A percentile compares a stretch with the other conserved stretches of the same genome.
These are phyloP conservation scores for Saccharomycopsis hybrid DNA, from an alignment of 1,139 yeast species.

Conservation along the genomic window DNA sequence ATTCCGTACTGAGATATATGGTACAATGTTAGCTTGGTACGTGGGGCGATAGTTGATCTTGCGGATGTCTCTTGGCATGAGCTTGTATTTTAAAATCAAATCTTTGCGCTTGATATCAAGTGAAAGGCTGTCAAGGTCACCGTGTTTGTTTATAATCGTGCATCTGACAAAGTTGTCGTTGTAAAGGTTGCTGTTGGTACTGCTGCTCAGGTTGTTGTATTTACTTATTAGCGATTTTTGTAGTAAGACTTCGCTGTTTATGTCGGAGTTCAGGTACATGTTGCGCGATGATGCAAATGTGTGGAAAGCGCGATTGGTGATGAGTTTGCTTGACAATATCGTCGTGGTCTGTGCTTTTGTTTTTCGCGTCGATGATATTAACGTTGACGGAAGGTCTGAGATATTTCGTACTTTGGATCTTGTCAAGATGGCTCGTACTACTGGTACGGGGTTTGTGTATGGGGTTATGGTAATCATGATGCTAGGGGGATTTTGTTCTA, in stretches of 20 bases:
- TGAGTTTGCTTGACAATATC: no score
- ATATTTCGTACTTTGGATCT: no score
- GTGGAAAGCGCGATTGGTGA: no score
- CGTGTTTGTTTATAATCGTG: constrained; percentile 53
- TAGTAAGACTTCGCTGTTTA: constrained; percentile 15
- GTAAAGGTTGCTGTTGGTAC: neutral
- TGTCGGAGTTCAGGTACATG: no score
- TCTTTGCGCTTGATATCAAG: constrained; percentile 53
- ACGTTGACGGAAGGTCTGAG: no score
- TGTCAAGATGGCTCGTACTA: no score
- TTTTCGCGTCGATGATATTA: no score
- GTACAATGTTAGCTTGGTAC: constrained; percentile 51
- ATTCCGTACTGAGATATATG: constrained; percentile 58
- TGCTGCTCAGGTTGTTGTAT: neutral
- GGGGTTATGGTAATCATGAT: no score
- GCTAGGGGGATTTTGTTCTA: no score
- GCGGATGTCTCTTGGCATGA: constrained; percentile 62
- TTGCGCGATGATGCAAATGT: no score
- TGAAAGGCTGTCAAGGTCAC: constrained; percentile 52
- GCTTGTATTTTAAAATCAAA: constrained; percentile 30
- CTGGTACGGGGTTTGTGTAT: no score
- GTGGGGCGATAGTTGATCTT: constrained; percentile 44
- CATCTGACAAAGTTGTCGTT: constrained; percentile 37
- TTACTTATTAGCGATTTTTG: constrained; percentile 15
- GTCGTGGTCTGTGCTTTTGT: no score